Conservation (phyloP, 768 basidiomycete genomes). For the Rhizopogon rudus region DNA sequence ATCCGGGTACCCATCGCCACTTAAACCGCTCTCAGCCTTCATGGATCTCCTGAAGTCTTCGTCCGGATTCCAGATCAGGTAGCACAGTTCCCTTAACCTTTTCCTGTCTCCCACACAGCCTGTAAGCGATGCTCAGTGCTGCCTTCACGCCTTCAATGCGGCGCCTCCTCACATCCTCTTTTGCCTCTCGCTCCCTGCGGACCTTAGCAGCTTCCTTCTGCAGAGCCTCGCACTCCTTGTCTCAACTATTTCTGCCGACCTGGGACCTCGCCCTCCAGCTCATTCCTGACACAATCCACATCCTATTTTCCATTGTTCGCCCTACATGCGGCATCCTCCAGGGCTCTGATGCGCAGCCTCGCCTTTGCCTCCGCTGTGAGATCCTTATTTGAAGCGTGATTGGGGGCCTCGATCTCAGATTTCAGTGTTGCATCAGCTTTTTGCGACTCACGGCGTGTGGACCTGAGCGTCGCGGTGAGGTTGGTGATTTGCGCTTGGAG, state of each 20-base stretch:
- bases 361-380: constrained; percentile 70
- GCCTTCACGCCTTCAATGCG: constrained; percentile 48
- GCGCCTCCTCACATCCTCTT: constrained; percentile 47
- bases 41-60: constrained; percentile 29
- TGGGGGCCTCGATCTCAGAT: constrained; percentile 79
- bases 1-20: constrained; percentile 13
- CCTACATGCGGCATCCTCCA: constrained; percentile 86
- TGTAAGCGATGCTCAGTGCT: constrained; percentile 50
- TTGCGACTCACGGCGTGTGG: constrained; percentile 80
- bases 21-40: constrained; percentile 31
- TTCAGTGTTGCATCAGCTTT: constrained; percentile 79
- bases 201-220: constrained; percentile 40
- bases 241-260: constrained; percentile 30
- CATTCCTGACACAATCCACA: constrained; percentile 33
- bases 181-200: constrained; percentile 40
- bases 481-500: constrained; percentile 65
- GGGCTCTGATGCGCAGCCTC: constrained; percentile 78
- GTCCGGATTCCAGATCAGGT: constrained; percentile 49
- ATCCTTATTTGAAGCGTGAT: constrained; percentile 79
- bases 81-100: constrained; percentile 56
- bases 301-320: constrained; percentile 52
- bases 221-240: constrained; percentile 38
- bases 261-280: constrained; percentile 40
- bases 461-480: constrained; percentile 66
- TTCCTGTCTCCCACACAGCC: constrained; percentile 57